phyloP scores from a whole-genome alignment of 2,329 filamentous ascomycete genomes.

The Dichotomopilus funicola region DNA sequence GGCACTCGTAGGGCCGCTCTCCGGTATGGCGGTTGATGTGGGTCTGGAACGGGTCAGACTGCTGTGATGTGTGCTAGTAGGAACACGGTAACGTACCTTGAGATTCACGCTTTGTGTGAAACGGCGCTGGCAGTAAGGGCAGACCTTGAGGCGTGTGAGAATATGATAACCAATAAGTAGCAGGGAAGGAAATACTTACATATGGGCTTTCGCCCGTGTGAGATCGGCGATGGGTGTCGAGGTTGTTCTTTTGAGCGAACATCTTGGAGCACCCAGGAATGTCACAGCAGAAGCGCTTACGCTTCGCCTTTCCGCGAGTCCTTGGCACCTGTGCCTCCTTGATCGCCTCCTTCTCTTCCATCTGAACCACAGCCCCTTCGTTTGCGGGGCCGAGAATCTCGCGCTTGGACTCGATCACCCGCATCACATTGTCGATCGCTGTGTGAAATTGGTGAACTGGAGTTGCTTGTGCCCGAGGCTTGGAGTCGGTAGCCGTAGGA shows the following conservation, averaged over 20 bases:
- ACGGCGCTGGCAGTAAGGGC: slow-evolving; percentile 66
- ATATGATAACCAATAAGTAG: neutral
- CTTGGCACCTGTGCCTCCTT: slow-evolving; percentile 12
- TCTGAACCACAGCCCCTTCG: slow-evolving; percentile 12
- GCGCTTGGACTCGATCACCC: slow-evolving; percentile 68
- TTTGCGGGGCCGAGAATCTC: slow-evolving; percentile 30
- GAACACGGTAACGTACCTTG: slow-evolving; percentile 51
- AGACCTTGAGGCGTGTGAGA: slow-evolving; percentile 43
- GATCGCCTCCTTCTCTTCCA: slow-evolving; percentile 38
- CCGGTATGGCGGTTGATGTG: slow-evolving; percentile 84
- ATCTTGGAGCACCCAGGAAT: slow-evolving; percentile 69
- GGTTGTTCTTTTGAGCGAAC: slow-evolving; percentile 87
- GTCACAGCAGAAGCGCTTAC: slow-evolving; percentile 67
- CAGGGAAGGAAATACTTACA: slow-evolving; percentile 44
- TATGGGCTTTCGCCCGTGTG: slow-evolving; percentile 91
- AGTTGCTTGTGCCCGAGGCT: slow-evolving; percentile 40
- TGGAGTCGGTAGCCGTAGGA: slow-evolving; percentile 39
- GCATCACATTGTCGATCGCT: slow-evolving; percentile 82
- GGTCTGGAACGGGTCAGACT: slow-evolving; percentile 45
- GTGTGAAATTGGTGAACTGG: slow-evolving; percentile 63
- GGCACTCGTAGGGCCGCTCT: slow-evolving; percentile 76
- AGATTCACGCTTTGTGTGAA: slow-evolving; percentile 91
- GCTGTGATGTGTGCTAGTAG: too few species aligned
- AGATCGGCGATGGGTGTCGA: slow-evolving; percentile 80
- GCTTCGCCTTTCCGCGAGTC: slow-evolving; percentile 25